These are phyloP conservation scores for Gynostemma pentaphyllum DNA, from an alignment of 306 rosid species.

Conservation along the genomic window DNA sequence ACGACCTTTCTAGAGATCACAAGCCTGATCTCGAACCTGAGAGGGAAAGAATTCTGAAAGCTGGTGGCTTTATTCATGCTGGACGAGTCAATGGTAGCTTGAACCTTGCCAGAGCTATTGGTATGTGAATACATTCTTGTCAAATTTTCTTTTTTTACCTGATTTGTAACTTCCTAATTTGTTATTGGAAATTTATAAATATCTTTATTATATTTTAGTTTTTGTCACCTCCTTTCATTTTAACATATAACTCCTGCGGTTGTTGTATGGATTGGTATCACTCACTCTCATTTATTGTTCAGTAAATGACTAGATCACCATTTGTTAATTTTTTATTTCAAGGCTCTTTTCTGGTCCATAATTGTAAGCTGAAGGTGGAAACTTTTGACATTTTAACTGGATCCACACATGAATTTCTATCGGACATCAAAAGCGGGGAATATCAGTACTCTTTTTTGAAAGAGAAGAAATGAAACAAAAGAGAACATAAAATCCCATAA, in stretches of 20 bases:
- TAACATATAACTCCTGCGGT: neutral
- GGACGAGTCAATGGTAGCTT: slow-evolving; percentile 97
- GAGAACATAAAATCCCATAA: too few relatives aligned
- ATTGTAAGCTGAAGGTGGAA: neutral
- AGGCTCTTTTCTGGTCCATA: neutral
- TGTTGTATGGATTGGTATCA: neutral
- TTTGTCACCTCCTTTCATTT: neutral
- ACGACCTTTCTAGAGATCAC: slow-evolving; percentile 87
- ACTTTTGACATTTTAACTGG: neutral
- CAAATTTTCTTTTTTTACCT: neutral
- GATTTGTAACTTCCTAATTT: neutral
- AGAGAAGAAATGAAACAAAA: neutral
- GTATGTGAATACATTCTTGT: slow-evolving; percentile 20
- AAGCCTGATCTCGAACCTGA: slow-evolving; percentile 89
- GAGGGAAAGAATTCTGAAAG: slow-evolving; percentile 83
- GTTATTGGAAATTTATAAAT: neutral
- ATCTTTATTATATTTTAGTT: neutral
- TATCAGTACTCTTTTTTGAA: neutral
- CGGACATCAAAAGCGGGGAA: neutral
- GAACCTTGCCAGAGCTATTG: slow-evolving; percentile 97
- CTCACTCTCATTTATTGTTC: neutral
- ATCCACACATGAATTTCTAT: neutral
- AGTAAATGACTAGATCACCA: neutral
- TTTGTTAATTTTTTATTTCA: neutral
- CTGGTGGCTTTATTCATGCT: slow-evolving; percentile 92